A percentile compares a stretch with the other conserved stretches of the same genome.
phyloP scores from a whole-genome alignment of 106 monocot genomes.

The Platanthera zijinensis region DNA sequence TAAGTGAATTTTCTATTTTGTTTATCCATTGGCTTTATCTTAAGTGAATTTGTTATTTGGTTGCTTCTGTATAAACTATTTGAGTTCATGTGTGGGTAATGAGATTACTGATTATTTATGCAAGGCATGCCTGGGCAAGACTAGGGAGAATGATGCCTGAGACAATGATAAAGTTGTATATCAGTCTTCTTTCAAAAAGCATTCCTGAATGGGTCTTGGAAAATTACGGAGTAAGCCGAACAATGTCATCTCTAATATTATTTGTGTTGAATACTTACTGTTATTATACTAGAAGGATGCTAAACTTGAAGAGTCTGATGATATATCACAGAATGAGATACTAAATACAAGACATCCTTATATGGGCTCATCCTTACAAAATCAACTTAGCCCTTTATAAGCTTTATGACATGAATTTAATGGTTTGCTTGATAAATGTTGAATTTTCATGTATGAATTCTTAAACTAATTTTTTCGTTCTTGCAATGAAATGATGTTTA shows the following conservation, averaged over 20 bases:
- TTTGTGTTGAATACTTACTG: background rate
- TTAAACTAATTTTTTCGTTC: background rate
- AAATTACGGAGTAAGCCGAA: constrained; percentile 18
- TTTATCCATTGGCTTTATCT: background rate
- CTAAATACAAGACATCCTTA: background rate
- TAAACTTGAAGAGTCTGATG: constrained; percentile 4
- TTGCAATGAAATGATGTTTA: background rate
- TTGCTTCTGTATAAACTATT: background rate
- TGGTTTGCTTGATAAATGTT: background rate
- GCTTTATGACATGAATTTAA: background rate
- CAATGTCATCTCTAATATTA: background rate
- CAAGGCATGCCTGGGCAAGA: constrained; percentile 67
- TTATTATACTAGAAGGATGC: constrained; percentile 10
- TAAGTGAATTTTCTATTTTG: too few relatives aligned
- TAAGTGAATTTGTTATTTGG: background rate
- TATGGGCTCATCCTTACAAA: background rate
- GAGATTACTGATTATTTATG: constrained; percentile 20
- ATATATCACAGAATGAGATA: background rate
- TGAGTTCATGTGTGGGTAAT: background rate
- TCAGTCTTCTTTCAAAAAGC: constrained; percentile 39
- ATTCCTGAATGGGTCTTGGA: constrained; percentile 46
- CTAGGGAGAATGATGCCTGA: constrained; percentile 60
- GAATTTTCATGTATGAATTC: background rate
- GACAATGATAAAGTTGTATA: constrained; percentile 58
- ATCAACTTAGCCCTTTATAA: constrained; percentile 10